Conservation (phyloP, 2,329 filamentous ascomycete species). For the Trichoderma sp. region DNA sequence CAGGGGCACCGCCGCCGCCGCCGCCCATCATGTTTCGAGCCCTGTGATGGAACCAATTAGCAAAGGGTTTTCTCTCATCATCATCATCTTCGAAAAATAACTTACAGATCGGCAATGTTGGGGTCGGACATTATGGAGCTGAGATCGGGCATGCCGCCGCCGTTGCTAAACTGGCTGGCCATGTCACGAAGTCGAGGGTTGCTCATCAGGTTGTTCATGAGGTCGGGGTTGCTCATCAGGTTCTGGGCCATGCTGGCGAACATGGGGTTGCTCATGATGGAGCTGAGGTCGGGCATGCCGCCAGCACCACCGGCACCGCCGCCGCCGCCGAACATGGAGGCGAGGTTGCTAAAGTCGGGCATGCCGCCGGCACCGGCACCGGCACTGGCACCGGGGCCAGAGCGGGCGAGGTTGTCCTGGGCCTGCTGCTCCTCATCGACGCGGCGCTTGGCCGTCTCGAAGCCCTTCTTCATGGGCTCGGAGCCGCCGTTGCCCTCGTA, state of each 20-base stretch:
- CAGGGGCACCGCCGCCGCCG: slow-evolving; percentile 27
- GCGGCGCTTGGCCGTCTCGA: slow-evolving; percentile 85
- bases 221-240: slow-evolving; percentile 93
- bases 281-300: slow-evolving; percentile 84
- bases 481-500: slow-evolving; percentile 91
- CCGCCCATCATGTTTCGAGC: slow-evolving; percentile 51
- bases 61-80: not conserved
- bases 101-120: slow-evolving; percentile 89
- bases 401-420: slow-evolving; percentile 41
- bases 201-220: slow-evolving; percentile 89
- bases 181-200: slow-evolving; percentile 88
- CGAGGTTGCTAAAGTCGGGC: slow-evolving; percentile 71
- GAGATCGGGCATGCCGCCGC: slow-evolving; percentile 89
- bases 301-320: slow-evolving; percentile 62
- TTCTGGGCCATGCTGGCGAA: slow-evolving; percentile 96
- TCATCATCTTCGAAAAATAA: slow-evolving; percentile 38
- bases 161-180: slow-evolving; percentile 75
- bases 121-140: slow-evolving; percentile 87
- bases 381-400: slow-evolving; percentile 52
- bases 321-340: slow-evolving; percentile 69
- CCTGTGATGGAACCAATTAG: slow-evolving; percentile 34
- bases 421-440: slow-evolving; percentile 69
- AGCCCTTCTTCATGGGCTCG: slow-evolving; percentile 96
- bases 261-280: slow-evolving; percentile 98
- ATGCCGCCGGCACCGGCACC: slow-evolving; percentile 59